Base-by-base conservation (phyloP, 2,329 filamentous ascomycete species). In the Fusarium camptoceras region DNA sequence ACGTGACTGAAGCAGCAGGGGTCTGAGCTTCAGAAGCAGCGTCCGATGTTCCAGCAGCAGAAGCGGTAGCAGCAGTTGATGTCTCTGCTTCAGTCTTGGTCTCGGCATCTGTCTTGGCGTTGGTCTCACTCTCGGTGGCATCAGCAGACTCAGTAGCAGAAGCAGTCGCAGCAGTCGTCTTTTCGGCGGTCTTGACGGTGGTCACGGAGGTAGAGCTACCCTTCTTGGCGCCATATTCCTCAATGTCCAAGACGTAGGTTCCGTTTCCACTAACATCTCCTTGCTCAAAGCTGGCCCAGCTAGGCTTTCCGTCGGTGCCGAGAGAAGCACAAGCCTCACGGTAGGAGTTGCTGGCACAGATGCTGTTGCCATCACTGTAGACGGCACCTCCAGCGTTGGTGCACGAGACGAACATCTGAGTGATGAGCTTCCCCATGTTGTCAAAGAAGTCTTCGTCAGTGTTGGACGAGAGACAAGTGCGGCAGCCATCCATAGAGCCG, bases 331-430 rank as follows among this genome's bases (percentile, higher is more conserved):
- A 71, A 0, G 68, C 68, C 44, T 68, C 59, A 12, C 59, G 68
- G 24, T 61, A 71, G 7, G 37, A 18, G 24, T 71, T 71, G 18
- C 68, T 71, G 5, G 68, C 68, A 7, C 68, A 71, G 20, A 71
- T 55, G 6, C 68, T 70, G 3, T 41, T 55, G 16, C 67, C 67
- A n/a, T 70, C 46, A 37, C 70, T 70, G 9, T 39, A 64, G 8
- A 72, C 69, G 8, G 58, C 69, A 5, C 70, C 70, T 1, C 70
- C 70, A 0, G 49, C 63, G 7, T 72, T 70, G 7, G 70, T 72
- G 15, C 70, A 72, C 2, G 70, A 72, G 12, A 72, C 70, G 24
- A 72, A 72, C n/a, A 72, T 20, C 54, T 72, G 70, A 3, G 70
- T 72, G n/a, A 72, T 56, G 11, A 70, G 69, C 7, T n/a, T 43